Conservation (phyloP, 208 protist genomes). For the Entamoeba moshkovskii region DNA sequence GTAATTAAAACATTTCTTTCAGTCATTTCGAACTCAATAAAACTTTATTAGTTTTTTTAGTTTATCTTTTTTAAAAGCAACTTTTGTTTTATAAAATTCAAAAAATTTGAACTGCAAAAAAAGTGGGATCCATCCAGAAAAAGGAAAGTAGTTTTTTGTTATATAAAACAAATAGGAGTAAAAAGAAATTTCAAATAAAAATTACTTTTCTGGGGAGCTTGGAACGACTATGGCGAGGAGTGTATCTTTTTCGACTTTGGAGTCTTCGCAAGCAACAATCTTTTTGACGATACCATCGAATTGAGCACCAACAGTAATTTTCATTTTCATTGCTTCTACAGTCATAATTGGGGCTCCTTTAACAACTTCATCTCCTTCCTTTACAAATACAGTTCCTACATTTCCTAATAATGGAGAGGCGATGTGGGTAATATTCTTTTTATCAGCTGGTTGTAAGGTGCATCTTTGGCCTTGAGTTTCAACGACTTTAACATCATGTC, state of each 20-base stretch:
- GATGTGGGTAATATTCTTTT: background rate
- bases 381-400: background rate
- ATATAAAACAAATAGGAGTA: too few species aligned
- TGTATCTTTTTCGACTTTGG: background rate
- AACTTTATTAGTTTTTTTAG: too few species aligned
- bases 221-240: background rate
- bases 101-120: too few species aligned
- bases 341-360: background rate
- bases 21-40: too few species aligned
- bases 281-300: background rate
- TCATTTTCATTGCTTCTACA: constrained; percentile 1
- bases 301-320: background rate
- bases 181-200: background rate
- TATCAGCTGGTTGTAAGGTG: background rate
- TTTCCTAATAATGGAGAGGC: background rate
- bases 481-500: background rate
- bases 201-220: background rate
- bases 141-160: too few species aligned
- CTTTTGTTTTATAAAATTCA: too few species aligned
- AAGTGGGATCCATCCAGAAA: too few species aligned
- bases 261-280: background rate
- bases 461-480: background rate
- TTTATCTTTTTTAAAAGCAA: too few species aligned
- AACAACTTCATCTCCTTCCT: constrained; percentile 1
- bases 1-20: too few species aligned